Percentiles rank a stretch among this genome's conserved stretches.
Conservation (phyloP, 805 yeast genomes). For the Ogataea corticis region DNA sequence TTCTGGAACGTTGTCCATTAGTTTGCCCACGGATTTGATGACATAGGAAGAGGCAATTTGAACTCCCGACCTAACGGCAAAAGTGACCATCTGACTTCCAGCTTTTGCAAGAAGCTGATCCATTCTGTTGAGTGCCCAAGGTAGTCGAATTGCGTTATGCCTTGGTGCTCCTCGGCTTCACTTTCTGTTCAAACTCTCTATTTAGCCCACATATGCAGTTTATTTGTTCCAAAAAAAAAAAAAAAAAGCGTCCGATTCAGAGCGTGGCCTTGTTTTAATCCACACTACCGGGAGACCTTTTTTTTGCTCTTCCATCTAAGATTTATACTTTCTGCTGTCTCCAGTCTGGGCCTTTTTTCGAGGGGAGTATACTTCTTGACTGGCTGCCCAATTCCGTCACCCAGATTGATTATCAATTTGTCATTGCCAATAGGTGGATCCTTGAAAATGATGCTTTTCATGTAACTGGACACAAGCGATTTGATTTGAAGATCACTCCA, state of each 20-base stretch:
- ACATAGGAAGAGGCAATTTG: constrained; percentile 76
- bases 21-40: constrained; percentile 56
- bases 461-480: constrained; percentile 49
- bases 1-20: constrained; percentile 56
- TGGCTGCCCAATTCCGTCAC: constrained; percentile 78
- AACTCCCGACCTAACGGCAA: constrained; percentile 75
- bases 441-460: constrained; percentile 38
- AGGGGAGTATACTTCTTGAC: constrained; percentile 58
- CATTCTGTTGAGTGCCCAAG: constrained; percentile 29
- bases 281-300: constrained; percentile 2
- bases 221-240: background rate
- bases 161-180: no score
- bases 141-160: no score
- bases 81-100: constrained; percentile 75
- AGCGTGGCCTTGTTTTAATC: no score
- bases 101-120: constrained; percentile 50
- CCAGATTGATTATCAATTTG: constrained; percentile 44
- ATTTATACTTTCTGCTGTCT: constrained; percentile 69
- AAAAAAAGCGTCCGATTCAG: background rate
- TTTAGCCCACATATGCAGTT: no score
- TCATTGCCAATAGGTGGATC: background rate
- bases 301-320: constrained; percentile 53
- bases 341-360: constrained; percentile 54
- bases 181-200: no score
- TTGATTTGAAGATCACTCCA: constrained; percentile 61